Conservation (phyloP, 2,329 filamentous ascomycete species). For the Beauveria australis region DNA sequence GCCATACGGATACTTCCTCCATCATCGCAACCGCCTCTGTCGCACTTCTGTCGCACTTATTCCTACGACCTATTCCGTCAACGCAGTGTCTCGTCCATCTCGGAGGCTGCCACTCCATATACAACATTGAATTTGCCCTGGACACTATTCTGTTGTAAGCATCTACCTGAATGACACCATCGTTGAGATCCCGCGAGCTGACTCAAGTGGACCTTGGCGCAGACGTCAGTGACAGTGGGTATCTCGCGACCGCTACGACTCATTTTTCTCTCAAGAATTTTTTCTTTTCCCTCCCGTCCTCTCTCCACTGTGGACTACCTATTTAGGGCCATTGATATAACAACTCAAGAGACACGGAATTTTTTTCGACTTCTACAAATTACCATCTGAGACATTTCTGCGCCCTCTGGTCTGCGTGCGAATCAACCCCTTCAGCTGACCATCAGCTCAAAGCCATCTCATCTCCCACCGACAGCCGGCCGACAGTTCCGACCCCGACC, state of each 20-base stretch:
- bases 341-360: background rate
- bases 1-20: background rate
- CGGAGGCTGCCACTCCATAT: background rate
- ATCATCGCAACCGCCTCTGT: background rate
- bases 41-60: background rate
- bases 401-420: background rate
- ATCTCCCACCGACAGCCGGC: constrained; percentile 6
- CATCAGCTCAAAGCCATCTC: background rate
- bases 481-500: constrained; percentile 1
- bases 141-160: background rate
- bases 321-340: background rate
- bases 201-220: constrained; percentile 3
- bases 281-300: background rate
- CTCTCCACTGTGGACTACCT: constrained; percentile 1
- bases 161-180: constrained; percentile 14
- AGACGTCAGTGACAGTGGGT: constrained; percentile 5
- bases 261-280: constrained; percentile 1
- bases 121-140: background rate
- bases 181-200: constrained; percentile 6
- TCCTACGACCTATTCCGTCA: background rate
- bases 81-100: background rate
- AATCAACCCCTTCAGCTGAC: constrained; percentile 1
- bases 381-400: background rate
- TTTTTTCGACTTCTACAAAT: background rate
- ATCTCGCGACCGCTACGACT: background rate